phyloP scores from a whole-genome alignment of 441 rosid genomes.

The Arabidopsis hybrid region DNA sequence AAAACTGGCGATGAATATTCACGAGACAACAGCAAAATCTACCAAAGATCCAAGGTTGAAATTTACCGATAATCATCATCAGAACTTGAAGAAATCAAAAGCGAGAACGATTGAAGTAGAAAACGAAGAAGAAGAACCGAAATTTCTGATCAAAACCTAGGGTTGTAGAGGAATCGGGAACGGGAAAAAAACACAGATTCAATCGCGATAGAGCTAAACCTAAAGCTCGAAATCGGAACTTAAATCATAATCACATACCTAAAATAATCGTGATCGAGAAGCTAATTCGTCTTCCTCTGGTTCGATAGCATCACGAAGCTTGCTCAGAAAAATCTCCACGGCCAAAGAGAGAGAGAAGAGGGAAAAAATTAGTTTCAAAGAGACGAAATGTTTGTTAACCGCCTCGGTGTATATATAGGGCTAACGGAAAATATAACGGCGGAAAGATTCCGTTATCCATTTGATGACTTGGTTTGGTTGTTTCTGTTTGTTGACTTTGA shows the following conservation, averaged over 20 bases:
- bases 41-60: neutral
- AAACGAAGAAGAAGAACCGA: slow-evolving; percentile 5
- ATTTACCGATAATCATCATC: neutral
- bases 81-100: neutral
- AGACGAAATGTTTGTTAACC: slow-evolving; percentile 9
- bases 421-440: slow-evolving; percentile 33
- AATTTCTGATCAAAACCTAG: slow-evolving; percentile 12
- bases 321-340: slow-evolving; percentile 9
- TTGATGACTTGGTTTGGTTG: neutral
- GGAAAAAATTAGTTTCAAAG: slow-evolving; percentile 28
- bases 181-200: neutral
- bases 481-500: neutral
- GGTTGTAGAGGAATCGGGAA: neutral
- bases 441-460: neutral
- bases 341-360: slow-evolving; percentile 22
- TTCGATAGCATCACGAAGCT: slow-evolving; percentile 6
- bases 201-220: slow-evolving; percentile 16
- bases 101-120: neutral
- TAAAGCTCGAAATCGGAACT: slow-evolving; percentile 14
- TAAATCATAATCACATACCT: slow-evolving; percentile 16
- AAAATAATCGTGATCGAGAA: neutral
- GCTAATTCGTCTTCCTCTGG: neutral
- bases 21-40: neutral
- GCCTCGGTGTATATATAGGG: slow-evolving; percentile 14
- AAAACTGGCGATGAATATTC: slow-evolving; percentile 25